phyloP scores from a whole-genome alignment of 2,329 filamentous ascomycete genomes.

The Colletotrichum eleusines region DNA sequence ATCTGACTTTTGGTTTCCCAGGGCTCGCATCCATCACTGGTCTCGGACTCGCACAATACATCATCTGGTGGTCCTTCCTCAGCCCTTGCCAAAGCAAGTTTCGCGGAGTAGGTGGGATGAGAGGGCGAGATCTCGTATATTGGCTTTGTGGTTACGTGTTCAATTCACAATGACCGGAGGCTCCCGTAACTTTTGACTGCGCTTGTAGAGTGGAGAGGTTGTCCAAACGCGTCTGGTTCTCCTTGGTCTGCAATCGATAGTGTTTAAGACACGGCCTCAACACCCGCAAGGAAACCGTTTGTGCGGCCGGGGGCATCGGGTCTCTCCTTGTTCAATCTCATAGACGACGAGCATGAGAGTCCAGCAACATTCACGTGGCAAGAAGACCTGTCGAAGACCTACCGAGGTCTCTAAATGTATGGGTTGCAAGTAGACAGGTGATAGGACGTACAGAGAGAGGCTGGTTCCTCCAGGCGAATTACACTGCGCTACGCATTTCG shows the following conservation, averaged over 20 bases:
- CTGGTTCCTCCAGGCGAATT: background rate
- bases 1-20: background rate
- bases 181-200: background rate
- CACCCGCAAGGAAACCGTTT: no score
- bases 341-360: background rate
- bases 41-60: background rate
- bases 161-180: no score
- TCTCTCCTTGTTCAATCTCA: background rate
- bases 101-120: background rate
- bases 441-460: no score
- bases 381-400: background rate
- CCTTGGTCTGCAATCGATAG: background rate
- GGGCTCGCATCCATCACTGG: conserved; percentile 15
- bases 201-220: background rate
- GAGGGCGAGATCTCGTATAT: no score
- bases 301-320: background rate
- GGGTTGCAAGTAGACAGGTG: background rate
- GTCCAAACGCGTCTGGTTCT: background rate
- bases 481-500: no score
- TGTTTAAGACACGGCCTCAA: no score
- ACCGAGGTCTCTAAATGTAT: background rate
- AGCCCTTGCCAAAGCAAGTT: background rate
- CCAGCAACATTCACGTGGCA: background rate
- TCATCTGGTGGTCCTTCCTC: background rate
- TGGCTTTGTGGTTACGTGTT: background rate